These are phyloP conservation scores for Cercospora zeina DNA, from an alignment of 2,329 filamentous ascomycete genomes.

Conservation along the genomic window DNA sequence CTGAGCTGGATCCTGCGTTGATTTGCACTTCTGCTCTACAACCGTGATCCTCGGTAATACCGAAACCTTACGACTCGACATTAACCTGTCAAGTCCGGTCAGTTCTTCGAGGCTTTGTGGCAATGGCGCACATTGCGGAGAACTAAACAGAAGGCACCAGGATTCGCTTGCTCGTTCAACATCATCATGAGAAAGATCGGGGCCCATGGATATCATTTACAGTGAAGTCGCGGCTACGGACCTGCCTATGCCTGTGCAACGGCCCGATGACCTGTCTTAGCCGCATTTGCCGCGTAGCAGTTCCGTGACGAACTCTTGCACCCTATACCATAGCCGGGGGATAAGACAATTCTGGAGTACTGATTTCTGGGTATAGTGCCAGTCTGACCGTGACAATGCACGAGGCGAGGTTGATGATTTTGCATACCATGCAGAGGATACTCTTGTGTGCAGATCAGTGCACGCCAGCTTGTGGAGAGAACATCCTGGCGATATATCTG, in stretches of 20 bases:
- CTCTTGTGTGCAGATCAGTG: not conserved
- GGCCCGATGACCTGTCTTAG: not conserved
- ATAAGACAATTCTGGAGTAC: not conserved
- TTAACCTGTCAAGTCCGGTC: not conserved
- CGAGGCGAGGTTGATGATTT: not conserved
- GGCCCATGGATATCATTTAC: not conserved
- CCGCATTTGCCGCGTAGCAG: not conserved
- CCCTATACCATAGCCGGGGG: not conserved
- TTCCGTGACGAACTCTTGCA: not conserved
- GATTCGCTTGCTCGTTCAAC: slow-evolving; percentile 16
- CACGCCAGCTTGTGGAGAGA: not conserved
- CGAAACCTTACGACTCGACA: not conserved
- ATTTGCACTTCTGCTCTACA: not conserved
- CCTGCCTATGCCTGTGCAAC: not conserved
- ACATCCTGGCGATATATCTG: not conserved
- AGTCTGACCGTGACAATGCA: not conserved
- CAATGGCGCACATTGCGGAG: slow-evolving; percentile 5
- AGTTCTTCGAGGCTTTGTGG: not conserved
- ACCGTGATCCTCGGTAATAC: not conserved
- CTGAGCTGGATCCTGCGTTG: too few relatives aligned
- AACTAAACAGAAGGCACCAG: slow-evolving; percentile 1
- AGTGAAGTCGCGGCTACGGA: slow-evolving; percentile 4
- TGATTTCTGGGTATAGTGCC: not conserved
- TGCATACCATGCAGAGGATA: not conserved
- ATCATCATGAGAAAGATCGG: not conserved